phyloP scores from a whole-genome alignment of 2,329 filamentous ascomycete genomes.

The Leptosphaerulina australis region DNA sequence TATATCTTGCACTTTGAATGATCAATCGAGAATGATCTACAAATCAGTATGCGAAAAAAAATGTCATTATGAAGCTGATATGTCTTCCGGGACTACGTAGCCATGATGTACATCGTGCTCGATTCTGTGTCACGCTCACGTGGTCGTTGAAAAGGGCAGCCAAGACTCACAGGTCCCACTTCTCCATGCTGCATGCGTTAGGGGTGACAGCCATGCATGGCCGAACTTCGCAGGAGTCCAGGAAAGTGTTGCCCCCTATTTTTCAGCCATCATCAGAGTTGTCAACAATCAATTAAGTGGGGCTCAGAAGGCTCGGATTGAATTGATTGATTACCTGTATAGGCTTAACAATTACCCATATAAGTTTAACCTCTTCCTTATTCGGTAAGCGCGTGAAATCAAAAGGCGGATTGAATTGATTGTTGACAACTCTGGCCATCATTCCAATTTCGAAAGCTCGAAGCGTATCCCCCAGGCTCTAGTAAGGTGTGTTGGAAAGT shows the following conservation, averaged over 20 bases:
- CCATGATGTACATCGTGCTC: neutral
- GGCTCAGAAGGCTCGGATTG: too few species aligned
- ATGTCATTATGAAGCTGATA: neutral
- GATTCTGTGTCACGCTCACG: neutral
- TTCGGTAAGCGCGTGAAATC: too few species aligned
- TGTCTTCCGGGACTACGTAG: neutral
- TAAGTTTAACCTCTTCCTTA: too few species aligned
- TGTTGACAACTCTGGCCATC: too few species aligned
- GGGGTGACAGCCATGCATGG: neutral
- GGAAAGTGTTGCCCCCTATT: neutral
- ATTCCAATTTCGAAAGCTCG: too few species aligned
- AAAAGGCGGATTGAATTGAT: too few species aligned
- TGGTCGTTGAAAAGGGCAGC: constrained; percentile 12
- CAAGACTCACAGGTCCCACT: constrained; percentile 10
- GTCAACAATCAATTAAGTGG: too few species aligned
- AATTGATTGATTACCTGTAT: too few species aligned
- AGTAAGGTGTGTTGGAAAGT: too few species aligned
- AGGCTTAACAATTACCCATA: too few species aligned
- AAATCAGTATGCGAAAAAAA: neutral
- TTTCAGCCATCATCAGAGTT: neutral
- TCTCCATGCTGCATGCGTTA: neutral
- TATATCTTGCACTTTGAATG: neutral
- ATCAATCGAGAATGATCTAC: neutral
- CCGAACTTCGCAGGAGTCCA: neutral
- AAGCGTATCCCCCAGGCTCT: too few species aligned